A percentile compares a stretch with the other conserved stretches of the same genome.
Conservation (phyloP, 352 stramenopile species). For the Globisporangium takayamanum region DNA sequence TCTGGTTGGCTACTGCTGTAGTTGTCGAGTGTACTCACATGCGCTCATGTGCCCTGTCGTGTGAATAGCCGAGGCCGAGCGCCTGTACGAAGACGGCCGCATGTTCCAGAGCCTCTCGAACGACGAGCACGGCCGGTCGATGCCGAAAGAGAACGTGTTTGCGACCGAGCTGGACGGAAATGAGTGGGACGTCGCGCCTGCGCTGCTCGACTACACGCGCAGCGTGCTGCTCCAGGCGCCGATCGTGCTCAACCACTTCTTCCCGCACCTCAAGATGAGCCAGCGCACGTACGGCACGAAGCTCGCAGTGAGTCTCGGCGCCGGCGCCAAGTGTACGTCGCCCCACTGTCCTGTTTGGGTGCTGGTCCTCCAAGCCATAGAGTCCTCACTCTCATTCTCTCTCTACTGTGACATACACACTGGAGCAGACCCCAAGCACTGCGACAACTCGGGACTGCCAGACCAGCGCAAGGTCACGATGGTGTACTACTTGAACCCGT, state of each 20-base stretch:
- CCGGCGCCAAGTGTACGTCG: conserved; percentile 37
- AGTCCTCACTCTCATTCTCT: background rate
- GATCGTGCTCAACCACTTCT: conserved; percentile 37
- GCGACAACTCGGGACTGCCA: conserved; percentile 38
- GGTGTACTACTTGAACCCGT: conserved; percentile 72
- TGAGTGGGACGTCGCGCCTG: conserved; percentile 42
- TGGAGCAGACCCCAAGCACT: conserved; percentile 42
- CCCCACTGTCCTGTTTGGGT: background rate
- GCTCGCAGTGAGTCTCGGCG: conserved; percentile 42
- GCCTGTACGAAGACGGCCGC: conserved; percentile 34
- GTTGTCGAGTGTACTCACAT: background rate
- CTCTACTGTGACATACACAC: background rate
- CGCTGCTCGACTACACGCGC: conserved; percentile 44
- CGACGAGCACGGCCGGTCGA: conserved; percentile 31
- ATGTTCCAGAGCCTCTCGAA: conserved; percentile 50
- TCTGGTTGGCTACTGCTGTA: background rate
- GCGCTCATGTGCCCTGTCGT: background rate
- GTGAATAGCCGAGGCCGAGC: conserved; percentile 27
- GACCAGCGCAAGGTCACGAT: conserved; percentile 63
- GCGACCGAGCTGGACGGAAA: conserved; percentile 40
- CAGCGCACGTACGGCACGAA: conserved; percentile 38
- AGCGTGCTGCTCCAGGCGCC: conserved; percentile 44
- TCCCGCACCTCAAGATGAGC: conserved; percentile 43
- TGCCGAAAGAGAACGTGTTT: conserved; percentile 43
- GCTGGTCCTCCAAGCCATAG: background rate